These are phyloP conservation scores for Tetrapisispora pingtungensis DNA, from an alignment of 805 yeast species.

Conservation along the genomic window DNA sequence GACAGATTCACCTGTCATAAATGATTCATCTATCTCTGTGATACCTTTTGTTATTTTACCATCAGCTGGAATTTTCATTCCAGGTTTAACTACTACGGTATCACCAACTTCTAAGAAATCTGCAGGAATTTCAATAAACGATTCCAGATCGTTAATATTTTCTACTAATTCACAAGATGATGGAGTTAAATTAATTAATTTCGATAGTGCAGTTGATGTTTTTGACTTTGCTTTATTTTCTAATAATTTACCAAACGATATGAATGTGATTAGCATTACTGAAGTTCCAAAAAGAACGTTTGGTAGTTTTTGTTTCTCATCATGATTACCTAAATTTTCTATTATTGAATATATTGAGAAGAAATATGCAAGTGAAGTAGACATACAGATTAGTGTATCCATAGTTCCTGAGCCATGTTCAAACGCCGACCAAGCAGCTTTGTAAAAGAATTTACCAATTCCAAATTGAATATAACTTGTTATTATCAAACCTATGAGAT, in stretches of 20 bases:
- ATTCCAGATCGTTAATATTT: constrained; percentile 11
- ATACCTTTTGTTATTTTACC: constrained; percentile 71
- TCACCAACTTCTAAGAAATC: constrained; percentile 74
- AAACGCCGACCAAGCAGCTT: constrained; percentile 54
- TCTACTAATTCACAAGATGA: constrained; percentile 57
- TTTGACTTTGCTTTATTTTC: constrained; percentile 91
- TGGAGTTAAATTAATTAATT: constrained; percentile 72
- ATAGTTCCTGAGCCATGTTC: constrained; percentile 69
- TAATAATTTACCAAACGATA: constrained; percentile 80
- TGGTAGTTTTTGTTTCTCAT: constrained; percentile 34
- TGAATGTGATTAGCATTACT: constrained; percentile 73
- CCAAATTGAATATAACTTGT: constrained; percentile 52
- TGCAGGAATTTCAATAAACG: constrained; percentile 42
- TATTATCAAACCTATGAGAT: constrained; percentile 54
- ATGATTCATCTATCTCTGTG: constrained; percentile 79
- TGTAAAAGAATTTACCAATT: constrained; percentile 60
- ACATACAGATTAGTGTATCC: constrained; percentile 82
- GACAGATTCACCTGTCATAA: constrained; percentile 83
- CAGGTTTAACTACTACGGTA: constrained; percentile 69
- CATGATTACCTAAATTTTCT: constrained; percentile 31
- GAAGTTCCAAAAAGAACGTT: constrained; percentile 76
- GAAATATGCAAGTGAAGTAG: constrained; percentile 67
- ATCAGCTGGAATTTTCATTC: constrained; percentile 86
- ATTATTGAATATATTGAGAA: constrained; percentile 62
- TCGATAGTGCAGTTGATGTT: constrained; percentile 80